Conservation (phyloP, 768 basidiomycete genomes). For the Naganishia vaughanmartiniae region DNA sequence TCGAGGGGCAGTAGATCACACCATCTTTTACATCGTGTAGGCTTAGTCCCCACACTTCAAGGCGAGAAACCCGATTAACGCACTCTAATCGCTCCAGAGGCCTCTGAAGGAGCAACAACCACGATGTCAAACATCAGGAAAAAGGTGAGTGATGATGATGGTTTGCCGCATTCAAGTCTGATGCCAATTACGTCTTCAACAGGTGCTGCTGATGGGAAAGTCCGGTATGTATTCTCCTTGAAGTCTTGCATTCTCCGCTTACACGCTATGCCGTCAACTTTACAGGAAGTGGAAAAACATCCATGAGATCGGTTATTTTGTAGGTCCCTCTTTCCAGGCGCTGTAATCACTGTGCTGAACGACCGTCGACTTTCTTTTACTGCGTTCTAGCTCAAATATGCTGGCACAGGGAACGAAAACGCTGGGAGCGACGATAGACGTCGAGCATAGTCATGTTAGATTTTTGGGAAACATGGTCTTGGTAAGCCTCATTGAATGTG, state of each 20-base stretch:
- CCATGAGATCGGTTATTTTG: slow-evolving; percentile 99
- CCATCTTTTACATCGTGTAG: too few relatives aligned
- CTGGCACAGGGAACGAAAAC: slow-evolving; percentile 86
- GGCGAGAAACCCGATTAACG: neutral
- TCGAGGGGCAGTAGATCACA: too few relatives aligned
- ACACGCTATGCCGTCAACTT: slow-evolving; percentile 17
- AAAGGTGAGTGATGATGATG: slow-evolving; percentile 3
- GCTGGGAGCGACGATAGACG: slow-evolving; percentile 94
- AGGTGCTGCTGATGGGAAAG: slow-evolving; percentile 98
- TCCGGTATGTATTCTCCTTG: slow-evolving; percentile 62
- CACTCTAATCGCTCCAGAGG: neutral
- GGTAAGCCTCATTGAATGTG: slow-evolving; percentile 36
- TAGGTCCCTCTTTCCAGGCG: slow-evolving; percentile 55
- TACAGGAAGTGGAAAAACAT: slow-evolving; percentile 65
- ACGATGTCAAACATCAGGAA: slow-evolving; percentile 25
- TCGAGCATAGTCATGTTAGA: slow-evolving; percentile 94
- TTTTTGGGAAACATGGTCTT: slow-evolving; percentile 94
- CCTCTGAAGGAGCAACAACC: neutral
- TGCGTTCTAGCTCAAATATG: slow-evolving; percentile 74
- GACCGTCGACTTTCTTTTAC: neutral
- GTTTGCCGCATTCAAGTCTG: neutral
- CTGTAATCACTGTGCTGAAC: too few relatives aligned
- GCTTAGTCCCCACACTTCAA: too few relatives aligned
- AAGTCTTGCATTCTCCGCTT: neutral
- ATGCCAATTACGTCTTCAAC: neutral